Conservation (phyloP, 495 filamentous ascomycete species). For the Lasiosphaeria miniovina region DNA sequence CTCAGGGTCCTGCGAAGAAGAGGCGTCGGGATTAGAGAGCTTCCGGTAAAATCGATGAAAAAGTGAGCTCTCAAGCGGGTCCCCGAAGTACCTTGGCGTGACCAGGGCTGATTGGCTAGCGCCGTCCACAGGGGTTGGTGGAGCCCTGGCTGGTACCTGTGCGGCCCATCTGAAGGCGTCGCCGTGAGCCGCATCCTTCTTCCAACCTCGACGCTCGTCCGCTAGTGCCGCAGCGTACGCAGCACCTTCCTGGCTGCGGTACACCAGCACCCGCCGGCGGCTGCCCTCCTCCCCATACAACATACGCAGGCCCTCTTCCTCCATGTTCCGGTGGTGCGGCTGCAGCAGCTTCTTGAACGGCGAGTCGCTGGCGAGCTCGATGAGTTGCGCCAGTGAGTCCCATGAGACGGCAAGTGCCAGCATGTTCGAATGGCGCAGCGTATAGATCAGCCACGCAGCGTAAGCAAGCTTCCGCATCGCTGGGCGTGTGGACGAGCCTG, state of each 20-base stretch:
- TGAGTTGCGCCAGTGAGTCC: not conserved
- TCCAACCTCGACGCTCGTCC: not conserved
- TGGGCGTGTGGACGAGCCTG: not conserved
- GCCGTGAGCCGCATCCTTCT: not conserved
- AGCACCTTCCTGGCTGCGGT: not conserved
- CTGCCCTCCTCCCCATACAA: not conserved
- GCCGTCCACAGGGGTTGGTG: no score
- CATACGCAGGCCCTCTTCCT: not conserved
- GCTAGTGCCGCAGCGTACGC: no score
- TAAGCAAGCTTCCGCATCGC: not conserved
- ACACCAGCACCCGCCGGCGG: not conserved
- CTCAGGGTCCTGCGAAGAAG: no score
- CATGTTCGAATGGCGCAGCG: not conserved
- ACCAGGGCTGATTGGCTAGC: no score
- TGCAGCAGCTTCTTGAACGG: not conserved
- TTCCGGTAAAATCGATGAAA: conserved; percentile 9
- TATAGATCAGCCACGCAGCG: conserved; percentile 1
- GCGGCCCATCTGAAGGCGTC: no score
- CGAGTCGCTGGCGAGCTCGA: not conserved
- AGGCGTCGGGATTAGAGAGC: no score
- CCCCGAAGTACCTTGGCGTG: not conserved
- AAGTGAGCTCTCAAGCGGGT: conserved; percentile 9
- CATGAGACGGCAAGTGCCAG: not conserved
- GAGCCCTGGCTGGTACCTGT: no score
- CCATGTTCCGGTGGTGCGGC: not conserved